Evolutionary conservation across 257 asterid genomes (phyloP), one percentile per base, ranked within the genome.

Genomic region (Solanum lignicaule): DNA sequence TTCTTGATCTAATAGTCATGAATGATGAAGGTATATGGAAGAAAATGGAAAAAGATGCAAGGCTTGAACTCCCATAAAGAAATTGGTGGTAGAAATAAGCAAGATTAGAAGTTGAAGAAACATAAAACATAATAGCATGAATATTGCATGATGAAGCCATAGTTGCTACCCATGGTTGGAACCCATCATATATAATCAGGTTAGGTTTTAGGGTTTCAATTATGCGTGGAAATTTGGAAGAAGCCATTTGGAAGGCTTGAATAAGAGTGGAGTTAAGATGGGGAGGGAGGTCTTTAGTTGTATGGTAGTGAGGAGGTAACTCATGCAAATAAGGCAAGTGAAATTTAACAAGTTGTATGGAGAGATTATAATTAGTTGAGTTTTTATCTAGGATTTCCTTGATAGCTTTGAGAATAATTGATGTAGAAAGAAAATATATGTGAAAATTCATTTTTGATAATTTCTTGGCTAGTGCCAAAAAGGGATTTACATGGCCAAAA

Each of bases 201-300:
- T 39, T 39, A 39, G 46, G 46, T 39, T 9, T 39, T 39, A 39
- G 46, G 46, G 46, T 39, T 39, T 39, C 46, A 39, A 39, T 9
- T 39, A 39, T 39, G 46, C 46, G 9, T 39, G 46, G 14, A 39
- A 39, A 39, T 39, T 39, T 39, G 46, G 46, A 39, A 39, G 46
- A 39, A 9, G 46, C 46, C 46, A 39, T 39, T 39, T 39, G 46
- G 0, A 39, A 39, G 46, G 46, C 46, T 0, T 39, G 46, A 39
- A 14, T 46, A 71, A 92, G 94, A 52, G 91, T 48, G 66, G 91
- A 18, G 23, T 87, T 86, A 69, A 94, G 94, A 83, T 84, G 62
- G 73, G 88, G 91, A 4, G 96, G 96, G 39, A 92, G 94, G 84
- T 90, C 94, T 60, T 92, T 92, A 74, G 95, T 93, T 35, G 94